Conservation (phyloP, 1,284 basidiomycete genomes). For the Ustilago cynodontis region DNA sequence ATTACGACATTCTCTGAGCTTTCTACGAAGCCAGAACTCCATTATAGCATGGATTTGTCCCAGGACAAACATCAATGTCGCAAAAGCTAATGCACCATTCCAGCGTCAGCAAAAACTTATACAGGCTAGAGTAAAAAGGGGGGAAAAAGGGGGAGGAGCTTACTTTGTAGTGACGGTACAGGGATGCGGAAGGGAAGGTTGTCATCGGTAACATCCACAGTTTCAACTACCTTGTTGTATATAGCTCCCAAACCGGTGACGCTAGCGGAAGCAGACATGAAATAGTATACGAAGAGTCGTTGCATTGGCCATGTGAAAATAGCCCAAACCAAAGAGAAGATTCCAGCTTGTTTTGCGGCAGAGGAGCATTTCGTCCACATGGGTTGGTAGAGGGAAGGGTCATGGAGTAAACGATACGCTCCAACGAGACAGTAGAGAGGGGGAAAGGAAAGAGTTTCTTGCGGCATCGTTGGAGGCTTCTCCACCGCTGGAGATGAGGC, state of each 20-base stretch:
- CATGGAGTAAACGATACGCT: constrained; percentile 64
- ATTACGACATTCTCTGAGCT: constrained; percentile 53
- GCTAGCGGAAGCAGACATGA: constrained; percentile 58
- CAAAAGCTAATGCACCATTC: constrained; percentile 33
- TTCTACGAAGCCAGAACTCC: constrained; percentile 62
- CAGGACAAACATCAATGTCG: constrained; percentile 65
- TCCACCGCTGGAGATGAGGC: neutral
- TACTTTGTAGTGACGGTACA: constrained; percentile 48
- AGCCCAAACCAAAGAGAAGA: constrained; percentile 52
- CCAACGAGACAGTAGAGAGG: constrained; percentile 65
- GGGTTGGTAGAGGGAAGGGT: constrained; percentile 60
- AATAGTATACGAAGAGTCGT: constrained; percentile 57
- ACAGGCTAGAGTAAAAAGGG: neutral
- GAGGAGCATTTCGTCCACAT: constrained; percentile 64
- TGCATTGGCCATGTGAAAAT: constrained; percentile 64
- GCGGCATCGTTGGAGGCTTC: constrained; percentile 54
- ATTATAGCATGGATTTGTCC: constrained; percentile 64
- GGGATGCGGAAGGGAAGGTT: constrained; percentile 43
- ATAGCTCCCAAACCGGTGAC: constrained; percentile 51
- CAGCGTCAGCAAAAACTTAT: neutral
- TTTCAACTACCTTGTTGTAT: constrained; percentile 37
- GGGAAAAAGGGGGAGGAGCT: neutral
- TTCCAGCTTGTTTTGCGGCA: constrained; percentile 52
- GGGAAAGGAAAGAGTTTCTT: constrained; percentile 65
- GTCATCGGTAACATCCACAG: constrained; percentile 49